Conservation (phyloP, 345 rosid genomes). For the Populus deltoides region DNA sequence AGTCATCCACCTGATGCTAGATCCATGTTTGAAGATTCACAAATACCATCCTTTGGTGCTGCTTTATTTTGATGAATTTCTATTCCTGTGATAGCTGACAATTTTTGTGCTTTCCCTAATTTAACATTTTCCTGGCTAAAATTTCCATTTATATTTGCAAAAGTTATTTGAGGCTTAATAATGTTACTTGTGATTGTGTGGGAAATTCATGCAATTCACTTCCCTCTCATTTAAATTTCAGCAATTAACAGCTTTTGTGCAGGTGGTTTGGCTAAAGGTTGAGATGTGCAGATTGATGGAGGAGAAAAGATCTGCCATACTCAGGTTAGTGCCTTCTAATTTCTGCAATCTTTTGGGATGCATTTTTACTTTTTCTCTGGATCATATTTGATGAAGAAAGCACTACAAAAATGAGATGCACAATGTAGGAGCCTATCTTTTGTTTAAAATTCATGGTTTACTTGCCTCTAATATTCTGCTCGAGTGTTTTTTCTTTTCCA, state of each 20-base stretch:
- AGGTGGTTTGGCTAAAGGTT: conserved; percentile 90
- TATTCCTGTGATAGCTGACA: conserved; percentile 2
- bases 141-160: neutral
- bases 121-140: neutral
- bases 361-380: neutral
- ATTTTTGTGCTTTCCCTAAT: conserved; percentile 8
- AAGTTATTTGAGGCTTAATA: conserved; percentile 10
- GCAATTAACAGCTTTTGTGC: conserved; percentile 48
- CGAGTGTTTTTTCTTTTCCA: conserved; percentile 24
- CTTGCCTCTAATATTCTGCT: conserved; percentile 3
- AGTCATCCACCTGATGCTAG: neutral
- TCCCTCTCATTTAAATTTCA: conserved; percentile 49
- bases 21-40: neutral
- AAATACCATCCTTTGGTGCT: neutral
- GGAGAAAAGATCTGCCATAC: conserved; percentile 78
- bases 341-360: neutral
- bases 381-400: neutral
- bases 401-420: too few species aligned
- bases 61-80: neutral
- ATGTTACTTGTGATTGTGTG: conserved; percentile 6
- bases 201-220: conserved; percentile 3
- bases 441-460: neutral
- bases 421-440: neutral
- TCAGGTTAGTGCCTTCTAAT: conserved; percentile 55
- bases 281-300: conserved; percentile 78